Percentiles rank a stretch among this genome's conserved stretches.
phyloP scores from a whole-genome alignment of 768 basidiomycete genomes.

The Clavaria fumosa region DNA sequence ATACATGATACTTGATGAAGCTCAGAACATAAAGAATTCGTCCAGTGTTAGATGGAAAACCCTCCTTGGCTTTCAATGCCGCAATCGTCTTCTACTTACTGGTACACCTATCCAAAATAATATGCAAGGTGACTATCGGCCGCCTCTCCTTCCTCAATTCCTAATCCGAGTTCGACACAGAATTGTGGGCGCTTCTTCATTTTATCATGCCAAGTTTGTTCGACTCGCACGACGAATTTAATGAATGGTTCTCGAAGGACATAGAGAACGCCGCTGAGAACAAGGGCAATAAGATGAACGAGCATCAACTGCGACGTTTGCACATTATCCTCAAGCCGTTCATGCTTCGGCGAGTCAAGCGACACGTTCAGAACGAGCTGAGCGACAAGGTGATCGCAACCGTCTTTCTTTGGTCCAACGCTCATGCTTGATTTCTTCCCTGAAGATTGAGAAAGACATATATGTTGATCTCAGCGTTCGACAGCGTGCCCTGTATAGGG shows the following conservation, averaged over 20 bases:
- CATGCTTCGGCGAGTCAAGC: constrained; percentile 94
- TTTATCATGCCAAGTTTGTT: constrained; percentile 99
- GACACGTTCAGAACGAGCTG: constrained; percentile 98
- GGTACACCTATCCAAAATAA: constrained; percentile 99
- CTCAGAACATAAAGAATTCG: constrained; percentile 98
- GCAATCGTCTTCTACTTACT: constrained; percentile 87
- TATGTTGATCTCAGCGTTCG: constrained; percentile 89
- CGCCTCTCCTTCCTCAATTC: too few relatives aligned
- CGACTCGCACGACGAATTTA: constrained; percentile 98
- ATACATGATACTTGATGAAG: constrained; percentile 99
- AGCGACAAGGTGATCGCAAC: constrained; percentile 75
- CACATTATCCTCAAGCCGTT: constrained; percentile 99
- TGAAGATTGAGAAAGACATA: constrained; percentile 88
- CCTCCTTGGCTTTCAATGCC: constrained; percentile 84
- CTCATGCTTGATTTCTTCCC: constrained; percentile 3
- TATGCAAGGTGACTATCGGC: constrained; percentile 67
- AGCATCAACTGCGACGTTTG: constrained; percentile 83
- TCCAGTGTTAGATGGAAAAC: constrained; percentile 96
- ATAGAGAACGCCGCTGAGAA: constrained; percentile 92
- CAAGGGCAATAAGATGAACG: constrained; percentile 81
- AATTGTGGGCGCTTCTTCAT: constrained; percentile 95
- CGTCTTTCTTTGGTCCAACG: not conserved
- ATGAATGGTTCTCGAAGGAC: constrained; percentile 99
- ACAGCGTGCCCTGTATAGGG: constrained; percentile 81
- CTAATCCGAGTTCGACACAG: constrained; percentile 26